A percentile compares a stretch with the other conserved stretches of the same genome.
Evolutionary conservation across 495 filamentous ascomycete genomes (phyloP).

Genomic region (Aspergillus nanangensis): DNA sequence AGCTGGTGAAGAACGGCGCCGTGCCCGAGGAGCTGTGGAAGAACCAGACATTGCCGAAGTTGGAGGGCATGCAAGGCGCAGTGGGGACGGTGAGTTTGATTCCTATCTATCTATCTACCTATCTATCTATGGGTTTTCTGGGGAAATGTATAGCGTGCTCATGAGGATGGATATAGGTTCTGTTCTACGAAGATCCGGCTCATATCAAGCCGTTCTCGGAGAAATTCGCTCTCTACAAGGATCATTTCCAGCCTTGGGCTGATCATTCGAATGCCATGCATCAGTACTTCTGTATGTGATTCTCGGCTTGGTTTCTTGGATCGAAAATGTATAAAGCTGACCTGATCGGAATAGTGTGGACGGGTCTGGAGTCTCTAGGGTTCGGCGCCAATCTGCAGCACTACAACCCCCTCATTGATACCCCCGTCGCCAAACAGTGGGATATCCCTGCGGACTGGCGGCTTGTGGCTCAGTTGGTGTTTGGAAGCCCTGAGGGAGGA

Average conservation of each 20-base stretch:
- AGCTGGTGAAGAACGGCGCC: constrained; percentile 26
- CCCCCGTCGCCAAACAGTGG: constrained; percentile 37
- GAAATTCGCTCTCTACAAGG: constrained; percentile 39
- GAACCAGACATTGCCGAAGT: constrained; percentile 40
- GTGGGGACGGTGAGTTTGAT: constrained; percentile 42
- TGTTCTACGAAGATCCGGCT: constrained; percentile 50
- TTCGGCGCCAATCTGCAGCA: constrained; percentile 55
- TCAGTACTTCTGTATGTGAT: constrained; percentile 44
- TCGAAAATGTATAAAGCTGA: constrained; percentile 7
- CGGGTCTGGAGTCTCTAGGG: constrained; percentile 45
- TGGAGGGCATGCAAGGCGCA: constrained; percentile 39
- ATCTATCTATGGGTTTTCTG: background rate
- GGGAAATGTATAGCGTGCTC: background rate
- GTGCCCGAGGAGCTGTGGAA: constrained; percentile 39
- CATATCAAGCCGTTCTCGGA: constrained; percentile 38
- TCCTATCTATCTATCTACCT: background rate
- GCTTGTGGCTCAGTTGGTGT: constrained; percentile 48
- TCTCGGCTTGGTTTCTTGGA: background rate
- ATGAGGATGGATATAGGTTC: constrained; percentile 29
- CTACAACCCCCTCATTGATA: constrained; percentile 50
- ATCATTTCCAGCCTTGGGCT: constrained; percentile 45
- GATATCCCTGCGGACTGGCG: constrained; percentile 43
- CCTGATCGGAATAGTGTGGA: constrained; percentile 36
- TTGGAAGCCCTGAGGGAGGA: constrained; percentile 38
- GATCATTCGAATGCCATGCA: constrained; percentile 53